These are phyloP conservation scores for Boechera retrofracta DNA, from an alignment of 345 rosid species.

Conservation along the genomic window DNA sequence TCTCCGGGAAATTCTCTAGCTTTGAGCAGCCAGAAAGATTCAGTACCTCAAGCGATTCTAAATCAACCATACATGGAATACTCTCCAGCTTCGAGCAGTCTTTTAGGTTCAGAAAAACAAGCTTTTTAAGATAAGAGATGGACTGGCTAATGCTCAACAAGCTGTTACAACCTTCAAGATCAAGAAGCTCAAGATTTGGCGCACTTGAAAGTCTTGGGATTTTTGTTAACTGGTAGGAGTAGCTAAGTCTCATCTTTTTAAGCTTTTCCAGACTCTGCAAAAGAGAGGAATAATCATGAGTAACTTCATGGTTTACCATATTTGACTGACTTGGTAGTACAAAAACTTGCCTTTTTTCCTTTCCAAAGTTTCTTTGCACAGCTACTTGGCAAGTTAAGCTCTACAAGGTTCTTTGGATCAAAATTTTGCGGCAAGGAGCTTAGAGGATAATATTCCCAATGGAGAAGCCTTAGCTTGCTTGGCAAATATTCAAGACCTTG, in stretches of 20 bases:
- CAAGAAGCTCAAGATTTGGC: constrained; percentile 34
- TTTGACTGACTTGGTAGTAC: background rate
- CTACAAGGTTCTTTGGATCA: constrained; percentile 37
- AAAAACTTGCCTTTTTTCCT: constrained; percentile 22
- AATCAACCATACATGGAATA: constrained; percentile 22
- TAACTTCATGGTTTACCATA: background rate
- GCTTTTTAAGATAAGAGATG: constrained; percentile 13
- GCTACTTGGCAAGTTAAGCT: constrained; percentile 34
- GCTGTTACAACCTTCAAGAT: constrained; percentile 43
- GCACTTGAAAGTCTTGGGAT: constrained; percentile 40
- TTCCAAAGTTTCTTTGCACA: constrained; percentile 39
- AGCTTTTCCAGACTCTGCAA: constrained; percentile 37
- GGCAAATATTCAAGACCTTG: constrained; percentile 35
- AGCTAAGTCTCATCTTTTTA: constrained; percentile 32
- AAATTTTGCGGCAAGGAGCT: constrained; percentile 42
- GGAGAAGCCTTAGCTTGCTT: constrained; percentile 35
- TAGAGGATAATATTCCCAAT: constrained; percentile 42
- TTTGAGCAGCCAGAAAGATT: constrained; percentile 41
- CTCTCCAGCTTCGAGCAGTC: constrained; percentile 37
- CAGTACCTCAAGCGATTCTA: constrained; percentile 33
- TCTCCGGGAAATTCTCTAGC: constrained; percentile 31
- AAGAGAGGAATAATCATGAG: background rate
- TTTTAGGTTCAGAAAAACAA: constrained; percentile 38
- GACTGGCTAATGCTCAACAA: constrained; percentile 38
- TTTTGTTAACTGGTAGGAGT: constrained; percentile 26